These are phyloP conservation scores for Aspergillus hortae DNA, from an alignment of 2,329 filamentous ascomycete genomes.

Conservation along the genomic window DNA sequence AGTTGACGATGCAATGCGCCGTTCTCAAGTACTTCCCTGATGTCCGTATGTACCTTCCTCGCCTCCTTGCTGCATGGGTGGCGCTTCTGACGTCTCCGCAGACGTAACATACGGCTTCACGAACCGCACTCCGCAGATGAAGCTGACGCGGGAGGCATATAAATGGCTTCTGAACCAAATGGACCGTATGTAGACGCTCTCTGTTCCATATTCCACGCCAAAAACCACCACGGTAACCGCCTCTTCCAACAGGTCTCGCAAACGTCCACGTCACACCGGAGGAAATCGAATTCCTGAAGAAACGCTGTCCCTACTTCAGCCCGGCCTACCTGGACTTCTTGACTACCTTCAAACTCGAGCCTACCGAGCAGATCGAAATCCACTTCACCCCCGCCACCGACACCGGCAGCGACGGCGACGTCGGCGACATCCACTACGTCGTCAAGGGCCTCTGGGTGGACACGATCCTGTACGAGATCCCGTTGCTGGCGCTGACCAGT, in stretches of 20 bases:
- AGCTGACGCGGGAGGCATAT: constrained; percentile 77
- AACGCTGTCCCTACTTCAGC: constrained; percentile 76
- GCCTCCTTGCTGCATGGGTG: neutral
- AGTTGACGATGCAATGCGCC: constrained; percentile 98
- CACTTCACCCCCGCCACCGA: constrained; percentile 58
- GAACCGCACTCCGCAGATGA: constrained; percentile 92
- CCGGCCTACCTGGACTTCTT: constrained; percentile 77
- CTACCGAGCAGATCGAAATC: constrained; percentile 72
- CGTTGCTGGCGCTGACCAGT: constrained; percentile 83
- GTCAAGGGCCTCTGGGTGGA: constrained; percentile 86
- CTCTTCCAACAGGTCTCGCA: constrained; percentile 62
- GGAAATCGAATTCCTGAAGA: constrained; percentile 74
- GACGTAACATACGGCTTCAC: constrained; percentile 91
- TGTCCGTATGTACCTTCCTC: constrained; percentile 38
- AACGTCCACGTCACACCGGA: constrained; percentile 75
- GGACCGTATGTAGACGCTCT: constrained; percentile 55
- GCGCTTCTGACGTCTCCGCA: constrained; percentile 1
- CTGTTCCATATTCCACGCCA: constrained; percentile 9
- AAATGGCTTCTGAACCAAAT: constrained; percentile 83
- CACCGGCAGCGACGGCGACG: constrained; percentile 60
- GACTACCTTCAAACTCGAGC: constrained; percentile 74
- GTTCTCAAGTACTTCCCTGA: constrained; percentile 89
- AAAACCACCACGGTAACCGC: neutral
- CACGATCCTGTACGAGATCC: constrained; percentile 97
- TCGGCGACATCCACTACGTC: constrained; percentile 72